A percentile compares a stretch with the other conserved stretches of the same genome.
Conservation (phyloP, 169 alveolate genomes). For the Hammondia hammondi region DNA sequence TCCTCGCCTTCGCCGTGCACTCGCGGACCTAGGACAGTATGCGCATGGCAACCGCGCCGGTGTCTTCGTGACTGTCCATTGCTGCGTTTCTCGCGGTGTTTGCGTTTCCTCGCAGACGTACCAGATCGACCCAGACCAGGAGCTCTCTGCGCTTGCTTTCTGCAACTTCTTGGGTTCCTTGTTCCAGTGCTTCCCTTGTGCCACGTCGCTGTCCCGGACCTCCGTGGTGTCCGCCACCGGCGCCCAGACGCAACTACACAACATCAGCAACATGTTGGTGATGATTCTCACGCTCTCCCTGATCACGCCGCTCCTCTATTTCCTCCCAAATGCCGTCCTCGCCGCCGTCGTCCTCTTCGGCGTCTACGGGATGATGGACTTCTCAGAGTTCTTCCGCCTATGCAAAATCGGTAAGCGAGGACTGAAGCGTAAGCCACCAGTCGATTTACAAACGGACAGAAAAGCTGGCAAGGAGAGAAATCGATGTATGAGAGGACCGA, state of each 20-base stretch:
- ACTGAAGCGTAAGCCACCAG: neutral
- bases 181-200: slow-evolving; percentile 73
- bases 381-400: slow-evolving; percentile 52
- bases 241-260: slow-evolving; percentile 64
- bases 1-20: neutral
- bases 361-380: slow-evolving; percentile 74
- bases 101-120: slow-evolving; percentile 48
- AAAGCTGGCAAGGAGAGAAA: too few relatives aligned
- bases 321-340: slow-evolving; percentile 65
- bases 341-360: slow-evolving; percentile 74
- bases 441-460: too few relatives aligned
- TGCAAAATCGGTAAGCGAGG: slow-evolving; percentile 47
- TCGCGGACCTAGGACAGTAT: neutral
- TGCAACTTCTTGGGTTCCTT: slow-evolving; percentile 69
- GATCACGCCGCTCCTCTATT: slow-evolving; percentile 70
- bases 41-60: neutral
- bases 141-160: slow-evolving; percentile 57
- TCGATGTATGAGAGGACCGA: too few relatives aligned
- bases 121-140: slow-evolving; percentile 67
- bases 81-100: neutral
- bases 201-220: slow-evolving; percentile 71
- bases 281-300: slow-evolving; percentile 65
- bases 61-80: neutral
- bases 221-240: slow-evolving; percentile 60
- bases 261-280: slow-evolving; percentile 54